Evolutionary conservation across 129 eudicot genomes (phyloP).

Genomic region (carrot (Daucus carota)): DNA sequence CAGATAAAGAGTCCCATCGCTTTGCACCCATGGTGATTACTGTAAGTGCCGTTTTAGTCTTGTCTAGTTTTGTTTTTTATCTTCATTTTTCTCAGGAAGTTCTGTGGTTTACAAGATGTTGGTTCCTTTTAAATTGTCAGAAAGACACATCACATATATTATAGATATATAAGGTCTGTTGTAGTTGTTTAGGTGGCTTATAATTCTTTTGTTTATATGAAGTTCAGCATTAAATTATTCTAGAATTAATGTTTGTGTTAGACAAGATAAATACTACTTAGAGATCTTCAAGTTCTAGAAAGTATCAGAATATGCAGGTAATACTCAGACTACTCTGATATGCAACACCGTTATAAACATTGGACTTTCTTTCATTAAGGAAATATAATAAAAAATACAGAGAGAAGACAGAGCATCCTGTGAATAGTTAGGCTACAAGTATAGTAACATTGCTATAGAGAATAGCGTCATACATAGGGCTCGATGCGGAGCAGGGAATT

Average conservation of each 20-base stretch:
- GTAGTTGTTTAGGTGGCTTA: not conserved
- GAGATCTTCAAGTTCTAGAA: not conserved
- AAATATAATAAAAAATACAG: not conserved
- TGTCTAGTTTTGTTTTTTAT: not conserved
- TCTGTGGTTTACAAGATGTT: not conserved
- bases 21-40: conserved; percentile 86
- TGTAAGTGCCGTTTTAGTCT: conserved; percentile 36
- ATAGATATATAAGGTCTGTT: not conserved
- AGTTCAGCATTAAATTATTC: not conserved
- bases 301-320: not conserved
- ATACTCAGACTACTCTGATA: not conserved
- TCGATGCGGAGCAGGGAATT: too few species aligned
- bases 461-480: too few species aligned
- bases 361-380: not conserved
- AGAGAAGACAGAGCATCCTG: not conserved
- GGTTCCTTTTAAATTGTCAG: not conserved
- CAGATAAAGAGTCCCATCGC: conserved; percentile 42
- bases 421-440: not conserved
- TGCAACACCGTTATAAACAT: not conserved
- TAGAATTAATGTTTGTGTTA: not conserved
- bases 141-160: not conserved
- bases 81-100: not conserved
- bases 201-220: not conserved
- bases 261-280: not conserved
- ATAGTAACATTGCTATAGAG: not conserved